Evolutionary conservation across 2,329 filamentous ascomycete genomes (phyloP).

Genomic region (Setomelanomma holmii): DNA sequence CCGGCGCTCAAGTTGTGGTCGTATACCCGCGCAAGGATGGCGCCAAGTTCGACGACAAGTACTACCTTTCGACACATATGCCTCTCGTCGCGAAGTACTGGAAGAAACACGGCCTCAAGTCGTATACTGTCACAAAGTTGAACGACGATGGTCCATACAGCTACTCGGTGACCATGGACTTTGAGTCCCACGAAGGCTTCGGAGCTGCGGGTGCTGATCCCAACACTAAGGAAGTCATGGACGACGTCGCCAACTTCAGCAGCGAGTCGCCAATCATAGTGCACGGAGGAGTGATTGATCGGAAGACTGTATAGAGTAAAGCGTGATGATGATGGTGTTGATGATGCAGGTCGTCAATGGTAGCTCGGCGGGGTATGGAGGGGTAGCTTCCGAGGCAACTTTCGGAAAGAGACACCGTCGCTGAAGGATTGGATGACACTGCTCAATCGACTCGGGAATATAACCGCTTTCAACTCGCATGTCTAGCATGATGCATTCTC

Average conservation of each 20-base stretch:
- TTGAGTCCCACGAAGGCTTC: conserved; percentile 32
- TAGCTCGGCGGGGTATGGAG: neutral
- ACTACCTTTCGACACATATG: conserved; percentile 59
- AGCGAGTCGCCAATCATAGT: conserved; percentile 44
- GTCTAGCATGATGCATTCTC: conserved; percentile 5
- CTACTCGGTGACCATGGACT: conserved; percentile 25
- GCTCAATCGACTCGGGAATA: conserved; percentile 5
- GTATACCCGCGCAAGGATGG: conserved; percentile 53
- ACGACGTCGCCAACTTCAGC: conserved; percentile 46
- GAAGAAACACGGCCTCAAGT: conserved; percentile 49
- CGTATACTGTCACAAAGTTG: conserved; percentile 29
- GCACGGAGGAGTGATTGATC: conserved; percentile 25
- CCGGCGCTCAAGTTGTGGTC: conserved; percentile 26
- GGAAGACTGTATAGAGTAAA: conserved; percentile 8
- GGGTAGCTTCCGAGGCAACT: conserved; percentile 1
- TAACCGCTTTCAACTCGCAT: neutral
- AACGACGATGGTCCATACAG: conserved; percentile 31
- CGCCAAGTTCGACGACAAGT: conserved; percentile 57
- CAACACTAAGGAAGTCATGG: conserved; percentile 44
- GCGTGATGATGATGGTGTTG: neutral
- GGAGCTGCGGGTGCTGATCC: conserved; percentile 25
- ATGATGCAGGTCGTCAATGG: conserved; percentile 3
- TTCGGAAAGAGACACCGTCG: conserved; percentile 1
- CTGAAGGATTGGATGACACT: conserved; percentile 7
- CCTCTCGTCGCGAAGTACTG: conserved; percentile 52